Evolutionary conservation across 305 asterid genomes (phyloP), one percentile per base, ranked within the genome.

Genomic region (Rubia peregrina): DNA sequence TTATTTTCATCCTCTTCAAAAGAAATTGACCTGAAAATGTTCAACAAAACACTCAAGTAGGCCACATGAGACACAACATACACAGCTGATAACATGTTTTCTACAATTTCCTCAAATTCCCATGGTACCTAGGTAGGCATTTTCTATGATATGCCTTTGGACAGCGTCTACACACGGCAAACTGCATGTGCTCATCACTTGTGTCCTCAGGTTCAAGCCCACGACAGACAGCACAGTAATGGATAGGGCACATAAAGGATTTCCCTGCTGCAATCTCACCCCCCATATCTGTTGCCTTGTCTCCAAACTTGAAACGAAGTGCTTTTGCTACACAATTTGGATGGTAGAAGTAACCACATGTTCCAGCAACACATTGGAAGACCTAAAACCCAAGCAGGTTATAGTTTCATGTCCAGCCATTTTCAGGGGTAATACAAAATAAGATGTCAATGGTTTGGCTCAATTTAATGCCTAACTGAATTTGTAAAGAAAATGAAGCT

Each of bases 161-260:
- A 74, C 99, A 94, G 44, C 98, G 96, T 71, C 97, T 92, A 74
- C 99, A 94, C 61, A 91, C 80, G 16, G 98, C 97, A 85, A 94
- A 91, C 78, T 86, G 96, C 83, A 91, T 84, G 76, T 76, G 90
- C 81, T 81, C 73, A n/a, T 81, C 84, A 30, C 21, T 38, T 22
- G 43, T 74, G 17, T 84, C 79, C 77, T 85, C 85, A 73, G 82
- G 84, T 85, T 90, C 98, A 73, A 83, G 73, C 76, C 83, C 93
- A 62, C 86, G 77, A 75, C 99, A 94, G 65, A 3, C 19, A 22
- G 6, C 49, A 40, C 80, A 76, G 16, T 0, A 19, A 60, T 76
- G 80, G 49, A 71, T 51, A 46, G 80, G 76, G 51, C 76, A 76
- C 64, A 49, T 36, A 40, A 76, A 76, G 30, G 65, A 0, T 61